Evolutionary conservation across 805 yeast species (phyloP), one percentile per base, ranked within the genome.

Genomic region (Priceomyces castillae): DNA sequence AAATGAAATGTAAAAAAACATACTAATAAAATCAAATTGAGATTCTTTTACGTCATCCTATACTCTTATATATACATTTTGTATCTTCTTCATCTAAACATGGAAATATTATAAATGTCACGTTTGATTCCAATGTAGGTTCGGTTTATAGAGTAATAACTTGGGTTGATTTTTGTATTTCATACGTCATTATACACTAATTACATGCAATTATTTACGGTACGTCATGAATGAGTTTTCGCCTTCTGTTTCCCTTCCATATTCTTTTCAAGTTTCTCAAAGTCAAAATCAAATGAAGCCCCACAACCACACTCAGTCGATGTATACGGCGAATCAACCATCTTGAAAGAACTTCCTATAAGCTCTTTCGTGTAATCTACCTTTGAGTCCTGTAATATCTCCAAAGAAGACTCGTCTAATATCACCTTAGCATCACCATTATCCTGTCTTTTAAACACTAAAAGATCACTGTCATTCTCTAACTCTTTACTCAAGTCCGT

Each of bases 331-430:
- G 94, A 85, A 50, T 85, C 86, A n/a, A 87, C 85, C 37, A 89
- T 82, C 59, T 90, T 90, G 67, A 94, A 94, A 59, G 88, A 90
- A 38, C 95, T 85, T 1, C 99, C 99, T 46, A 94, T 94, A 58
- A 94, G 75, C 59, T 94, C 99, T 11, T 89, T 86, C 0, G 92
- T 82, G 58, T 88, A 94, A 54, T 90, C 97, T 33, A 94, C 72
- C 22, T 84, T 87, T 3, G 96, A 84, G 46, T 89, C 95, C 53
- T 92, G 82, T 51, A 94, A 68, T 14, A 94, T 84, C 43, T 81
- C 83, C 50, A 94, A 71, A 1, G 96, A 84, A 11, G 82, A 74
- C 49, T 85, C 85, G 62, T 94, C 98, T 19, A 92, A 77, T 2
- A 86, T 75, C 2, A 92, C 81, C 43, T 74, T 75, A 1, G 92